Evolutionary conservation across 75 land plant species (phyloP).

Genomic region (Picea sitchensis): DNA sequence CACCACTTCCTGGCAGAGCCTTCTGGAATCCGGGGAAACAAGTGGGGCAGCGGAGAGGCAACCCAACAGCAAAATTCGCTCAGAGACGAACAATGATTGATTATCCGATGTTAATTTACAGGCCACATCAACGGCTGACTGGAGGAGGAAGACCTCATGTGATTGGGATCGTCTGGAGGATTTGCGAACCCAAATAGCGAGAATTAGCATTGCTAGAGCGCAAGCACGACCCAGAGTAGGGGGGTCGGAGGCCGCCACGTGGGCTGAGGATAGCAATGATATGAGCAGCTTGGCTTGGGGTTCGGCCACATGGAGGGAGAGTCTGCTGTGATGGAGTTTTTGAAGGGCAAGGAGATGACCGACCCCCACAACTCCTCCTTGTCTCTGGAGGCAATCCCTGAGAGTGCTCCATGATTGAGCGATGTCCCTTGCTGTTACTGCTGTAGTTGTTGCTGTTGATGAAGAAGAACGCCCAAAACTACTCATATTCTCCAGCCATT

Average conservation of each 20-base stretch:
- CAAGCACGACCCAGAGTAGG: constrained; percentile 34
- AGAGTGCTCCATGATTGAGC: constrained; percentile 68
- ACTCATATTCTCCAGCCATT: too few species aligned
- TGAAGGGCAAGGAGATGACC: constrained; percentile 39
- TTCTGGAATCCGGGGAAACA: constrained; percentile 17
- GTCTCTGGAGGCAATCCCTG: constrained; percentile 34
- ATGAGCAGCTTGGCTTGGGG: constrained; percentile 72
- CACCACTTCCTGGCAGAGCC: constrained; percentile 40
- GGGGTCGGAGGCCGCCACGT: not conserved
- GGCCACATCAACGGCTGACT: not conserved
- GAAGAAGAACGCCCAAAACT: too few species aligned
- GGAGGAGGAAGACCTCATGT: not conserved
- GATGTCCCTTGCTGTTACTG: constrained; percentile 44
- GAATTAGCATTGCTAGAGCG: constrained; percentile 20
- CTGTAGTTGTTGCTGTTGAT: too few species aligned
- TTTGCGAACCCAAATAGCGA: constrained; percentile 66
- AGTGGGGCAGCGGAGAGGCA: constrained; percentile 32
- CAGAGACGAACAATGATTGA: constrained; percentile 10
- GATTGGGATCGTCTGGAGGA: constrained; percentile 16
- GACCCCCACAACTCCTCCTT: constrained; percentile 17
- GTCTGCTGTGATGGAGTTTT: constrained; percentile 25
- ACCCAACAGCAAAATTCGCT: constrained; percentile 61
- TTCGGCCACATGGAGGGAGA: constrained; percentile 59
- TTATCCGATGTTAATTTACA: not conserved
- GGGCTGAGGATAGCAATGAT: constrained; percentile 24